phyloP scores from a whole-genome alignment of 1,284 basidiomycete species.

The Ganoderma lingzhi region DNA sequence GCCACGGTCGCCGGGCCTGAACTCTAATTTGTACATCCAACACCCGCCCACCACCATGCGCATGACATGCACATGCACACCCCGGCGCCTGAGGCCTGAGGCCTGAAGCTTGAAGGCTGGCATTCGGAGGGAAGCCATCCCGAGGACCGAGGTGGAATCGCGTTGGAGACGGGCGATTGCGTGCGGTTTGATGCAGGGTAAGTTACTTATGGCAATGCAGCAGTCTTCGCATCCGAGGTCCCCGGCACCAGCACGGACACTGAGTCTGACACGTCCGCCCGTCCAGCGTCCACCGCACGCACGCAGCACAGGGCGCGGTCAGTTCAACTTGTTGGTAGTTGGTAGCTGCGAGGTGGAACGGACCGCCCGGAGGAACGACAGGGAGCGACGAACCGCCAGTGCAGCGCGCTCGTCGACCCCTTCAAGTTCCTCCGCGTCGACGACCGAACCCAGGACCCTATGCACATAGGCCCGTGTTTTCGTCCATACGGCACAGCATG shows the following conservation, averaged over 20 bases:
- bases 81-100: not conserved
- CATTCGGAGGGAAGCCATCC: not conserved
- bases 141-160: no score
- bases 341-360: not conserved
- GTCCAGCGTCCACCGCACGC: no score
- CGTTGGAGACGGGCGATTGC: no score
- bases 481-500: not conserved
- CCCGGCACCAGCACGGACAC: not conserved
- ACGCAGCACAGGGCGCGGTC: no score
- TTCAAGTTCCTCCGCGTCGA: no score
- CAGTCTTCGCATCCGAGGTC: conserved; percentile 4
- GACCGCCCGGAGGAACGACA: not conserved
- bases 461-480: not conserved
- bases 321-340: not conserved
- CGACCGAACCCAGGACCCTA: no score
- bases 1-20: not conserved
- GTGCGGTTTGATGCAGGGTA: no score
- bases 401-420: no score
- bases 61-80: not conserved
- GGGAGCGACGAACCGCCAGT: no score
- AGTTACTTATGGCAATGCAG: not conserved
- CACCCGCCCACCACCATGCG: not conserved
- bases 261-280: no score
- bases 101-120: no score
- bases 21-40: not conserved